Base-by-base conservation (phyloP, 805 yeast species). In the Alloascoidea hylecoeti region DNA sequence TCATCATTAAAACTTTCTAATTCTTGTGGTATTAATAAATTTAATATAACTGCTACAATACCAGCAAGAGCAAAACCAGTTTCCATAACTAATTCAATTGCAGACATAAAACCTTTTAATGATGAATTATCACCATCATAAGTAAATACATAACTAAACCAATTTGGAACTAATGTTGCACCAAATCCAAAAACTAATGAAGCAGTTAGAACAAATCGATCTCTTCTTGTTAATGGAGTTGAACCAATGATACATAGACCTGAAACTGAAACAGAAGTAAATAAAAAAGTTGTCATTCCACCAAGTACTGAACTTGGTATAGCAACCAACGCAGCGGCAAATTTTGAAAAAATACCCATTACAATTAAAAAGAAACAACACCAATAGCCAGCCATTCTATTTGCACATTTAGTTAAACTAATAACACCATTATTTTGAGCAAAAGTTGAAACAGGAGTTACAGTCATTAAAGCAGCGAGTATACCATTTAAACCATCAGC, bases 381-480 rank as follows among this genome's bases (percentile, higher is more conserved):
- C 73, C 83, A 79, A 56, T 74, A 76, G 32, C 92, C 96, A 16
- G 73, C 84, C 37, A 69, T 64, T 61, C 94, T 71, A 49, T 83
- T 77, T 36, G 95, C 96, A 61, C 95, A 85, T 56, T 83, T 84
- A 36, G 96, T 88, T 55, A 88, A 68, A 33, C 94, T 78, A 46
- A 86, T 85, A 41, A 86, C 95, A 66, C 96, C 96, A 55, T 88
- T 88, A 61, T 88, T 88, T 60, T 86, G 96, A 12, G 96, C 95
- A 63, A 88, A 88, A 0, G 92, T 79, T 9, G 94, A 77, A 74
- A 85, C 66, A 41, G 96, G 95, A n/a, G 95, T 80, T 39, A 81
- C 62, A 15, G 95, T 85, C 69, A 75, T 70, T 35, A 86, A 63
- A 34, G 86, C 85, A 13, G 92, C 78, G 2, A 85, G 44, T 16